Percentiles rank a stretch among this genome's conserved stretches.
phyloP scores from a whole-genome alignment of 1,139 yeast genomes.

The Suhomyces guaymorum region DNA sequence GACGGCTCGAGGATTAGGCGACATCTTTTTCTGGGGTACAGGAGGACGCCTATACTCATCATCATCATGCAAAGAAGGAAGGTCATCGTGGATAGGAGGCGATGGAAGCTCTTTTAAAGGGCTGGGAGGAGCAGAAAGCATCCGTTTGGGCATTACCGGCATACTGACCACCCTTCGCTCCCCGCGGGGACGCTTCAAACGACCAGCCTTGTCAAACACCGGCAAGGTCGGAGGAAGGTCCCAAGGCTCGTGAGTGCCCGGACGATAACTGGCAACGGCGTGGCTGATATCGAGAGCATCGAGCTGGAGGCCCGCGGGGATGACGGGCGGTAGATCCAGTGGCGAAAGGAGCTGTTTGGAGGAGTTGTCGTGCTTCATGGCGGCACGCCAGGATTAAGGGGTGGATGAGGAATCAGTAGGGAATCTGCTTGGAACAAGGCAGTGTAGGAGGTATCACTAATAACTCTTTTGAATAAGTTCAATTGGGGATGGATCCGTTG shows the following conservation, averaged over 20 bases:
- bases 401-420: too few relatives aligned
- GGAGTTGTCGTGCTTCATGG: conserved; percentile 15
- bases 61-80: neutral
- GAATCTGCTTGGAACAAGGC: too few relatives aligned
- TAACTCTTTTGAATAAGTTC: too few relatives aligned
- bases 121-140: neutral
- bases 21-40: conserved; percentile 3
- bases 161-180: conserved; percentile 27
- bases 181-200: conserved; percentile 21
- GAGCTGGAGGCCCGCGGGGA: conserved; percentile 21
- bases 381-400: too few relatives aligned
- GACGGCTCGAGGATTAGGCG: conserved; percentile 13
- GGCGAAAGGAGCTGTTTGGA: conserved; percentile 29
- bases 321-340: conserved; percentile 25
- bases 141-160: conserved; percentile 20
- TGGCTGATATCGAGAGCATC: conserved; percentile 28
- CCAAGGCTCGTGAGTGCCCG: conserved; percentile 24
- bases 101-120: neutral
- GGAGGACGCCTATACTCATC: neutral
- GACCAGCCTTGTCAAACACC: conserved; percentile 28
- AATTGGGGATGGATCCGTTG: too few relatives aligned
- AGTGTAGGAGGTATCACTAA: too few relatives aligned
- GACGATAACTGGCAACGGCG: conserved; percentile 33
- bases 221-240: conserved; percentile 39
- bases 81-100: neutral